Evolutionary conservation across 2,329 filamentous ascomycete genomes (phyloP).

Genomic region (Colletotrichum sp.): DNA sequence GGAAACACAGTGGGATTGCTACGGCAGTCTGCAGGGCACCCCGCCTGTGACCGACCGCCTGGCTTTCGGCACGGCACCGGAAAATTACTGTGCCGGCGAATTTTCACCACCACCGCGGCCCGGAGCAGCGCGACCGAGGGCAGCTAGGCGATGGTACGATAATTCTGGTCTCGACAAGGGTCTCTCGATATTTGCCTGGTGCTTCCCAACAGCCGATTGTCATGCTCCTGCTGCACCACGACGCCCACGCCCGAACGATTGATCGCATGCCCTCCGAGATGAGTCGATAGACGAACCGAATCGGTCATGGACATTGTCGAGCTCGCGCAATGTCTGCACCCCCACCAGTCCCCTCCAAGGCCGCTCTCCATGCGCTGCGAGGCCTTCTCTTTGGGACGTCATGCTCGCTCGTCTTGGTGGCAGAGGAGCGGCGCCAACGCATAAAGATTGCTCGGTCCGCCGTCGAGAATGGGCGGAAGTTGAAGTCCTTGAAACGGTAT

Average conservation of each 20-base stretch:
- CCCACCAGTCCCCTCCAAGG: constrained; percentile 58
- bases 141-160: constrained; percentile 5
- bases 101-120: neutral
- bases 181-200: neutral
- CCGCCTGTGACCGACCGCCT: neutral
- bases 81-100: neutral
- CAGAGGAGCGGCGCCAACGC: constrained; percentile 62
- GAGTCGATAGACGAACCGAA: neutral
- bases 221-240: neutral
- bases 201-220: neutral
- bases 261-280: neutral
- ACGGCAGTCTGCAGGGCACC: neutral
- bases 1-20: neutral
- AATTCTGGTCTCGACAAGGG: neutral
- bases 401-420: constrained; percentile 58
- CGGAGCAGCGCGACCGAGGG: neutral
- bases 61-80: neutral
- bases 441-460: constrained; percentile 55
- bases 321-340: constrained; percentile 45
- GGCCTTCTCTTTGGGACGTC: constrained; percentile 62
- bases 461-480: constrained; percentile 56
- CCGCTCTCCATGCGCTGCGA: constrained; percentile 59
- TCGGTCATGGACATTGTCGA: constrained; percentile 20
- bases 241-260: neutral
- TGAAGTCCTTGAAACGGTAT: constrained; percentile 45